These are phyloP conservation scores for Gynochthodes officinalis DNA, from an alignment of 257 asterid genomes.

Conservation along the genomic window DNA sequence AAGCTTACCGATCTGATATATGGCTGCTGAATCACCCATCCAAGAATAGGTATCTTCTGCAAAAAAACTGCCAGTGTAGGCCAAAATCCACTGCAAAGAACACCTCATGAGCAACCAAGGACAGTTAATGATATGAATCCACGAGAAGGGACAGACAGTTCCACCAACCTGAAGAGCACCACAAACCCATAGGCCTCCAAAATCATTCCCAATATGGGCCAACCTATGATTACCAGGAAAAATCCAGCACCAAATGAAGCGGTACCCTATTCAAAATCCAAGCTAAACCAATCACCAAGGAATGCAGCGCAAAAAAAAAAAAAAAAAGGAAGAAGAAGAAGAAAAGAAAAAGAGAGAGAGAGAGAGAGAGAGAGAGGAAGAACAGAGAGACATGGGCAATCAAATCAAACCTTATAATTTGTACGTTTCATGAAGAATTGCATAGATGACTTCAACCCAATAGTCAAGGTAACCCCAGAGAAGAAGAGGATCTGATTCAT, in stretches of 20 bases:
- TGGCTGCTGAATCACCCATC: slow-evolving; percentile 95
- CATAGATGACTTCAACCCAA: slow-evolving; percentile 76
- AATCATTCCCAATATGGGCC: slow-evolving; percentile 95
- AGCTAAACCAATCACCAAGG: slow-evolving; percentile 11
- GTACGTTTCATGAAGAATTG: slow-evolving; percentile 93
- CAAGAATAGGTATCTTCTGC: slow-evolving; percentile 87
- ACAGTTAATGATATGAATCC: slow-evolving; percentile 10
- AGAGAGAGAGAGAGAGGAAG: too few relatives aligned
- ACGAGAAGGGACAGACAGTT: background rate
- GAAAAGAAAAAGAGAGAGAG: too few relatives aligned
- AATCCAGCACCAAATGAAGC: slow-evolving; percentile 75
- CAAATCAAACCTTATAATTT: slow-evolving; percentile 62
- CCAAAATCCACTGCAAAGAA: slow-evolving; percentile 91
- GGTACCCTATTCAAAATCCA: slow-evolving; percentile 55
- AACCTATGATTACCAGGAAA: slow-evolving; percentile 80
- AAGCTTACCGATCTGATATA: slow-evolving; percentile 77
- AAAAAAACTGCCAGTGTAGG: slow-evolving; percentile 89
- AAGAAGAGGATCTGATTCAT: slow-evolving; percentile 83
- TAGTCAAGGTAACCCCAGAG: slow-evolving; percentile 87
- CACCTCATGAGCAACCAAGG: slow-evolving; percentile 17
- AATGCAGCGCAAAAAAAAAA: background rate
- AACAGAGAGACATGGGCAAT: background rate
- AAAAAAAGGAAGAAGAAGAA: too few relatives aligned
- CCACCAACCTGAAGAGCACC: slow-evolving; percentile 79
- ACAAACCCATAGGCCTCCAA: slow-evolving; percentile 91